Percentiles rank a stretch among this genome's conserved stretches.
These are phyloP conservation scores for Oxyria digyna DNA, from an alignment of 148 eudicot species.

Conservation along the genomic window DNA sequence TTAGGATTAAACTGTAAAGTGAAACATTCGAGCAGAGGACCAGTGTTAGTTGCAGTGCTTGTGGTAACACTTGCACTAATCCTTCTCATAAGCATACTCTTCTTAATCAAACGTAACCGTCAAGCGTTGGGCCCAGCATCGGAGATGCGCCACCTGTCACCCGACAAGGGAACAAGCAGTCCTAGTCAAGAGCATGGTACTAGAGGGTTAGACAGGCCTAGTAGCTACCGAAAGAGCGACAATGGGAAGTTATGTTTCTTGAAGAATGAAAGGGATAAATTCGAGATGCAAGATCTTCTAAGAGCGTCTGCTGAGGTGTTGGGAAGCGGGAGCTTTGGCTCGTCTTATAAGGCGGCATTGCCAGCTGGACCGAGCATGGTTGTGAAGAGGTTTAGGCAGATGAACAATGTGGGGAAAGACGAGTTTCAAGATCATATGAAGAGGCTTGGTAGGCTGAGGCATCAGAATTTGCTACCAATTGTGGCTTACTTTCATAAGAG, in stretches of 20 bases:
- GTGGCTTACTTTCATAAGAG: conserved; percentile 70
- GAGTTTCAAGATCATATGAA: conserved; percentile 68
- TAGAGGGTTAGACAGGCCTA: conserved; percentile 20
- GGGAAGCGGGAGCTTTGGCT: conserved; percentile 83
- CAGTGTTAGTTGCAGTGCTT: conserved; percentile 12
- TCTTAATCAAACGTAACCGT: conserved; percentile 10
- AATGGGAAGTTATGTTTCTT: conserved; percentile 43
- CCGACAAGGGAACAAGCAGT: conserved; percentile 1
- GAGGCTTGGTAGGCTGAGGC: conserved; percentile 56
- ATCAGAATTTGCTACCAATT: conserved; percentile 62
- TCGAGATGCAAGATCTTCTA: conserved; percentile 60
- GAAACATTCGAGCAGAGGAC: neutral
- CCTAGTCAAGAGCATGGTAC: neutral
- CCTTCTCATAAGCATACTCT: conserved; percentile 14
- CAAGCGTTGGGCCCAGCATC: neutral
- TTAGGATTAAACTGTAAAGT: conserved; percentile 14
- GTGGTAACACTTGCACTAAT: conserved; percentile 15
- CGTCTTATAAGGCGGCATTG: conserved; percentile 70
- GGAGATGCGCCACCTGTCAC: conserved; percentile 8
- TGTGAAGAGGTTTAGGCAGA: conserved; percentile 72
- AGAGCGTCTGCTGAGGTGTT: conserved; percentile 77
- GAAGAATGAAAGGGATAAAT: conserved; percentile 38
- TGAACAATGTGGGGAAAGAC: conserved; percentile 58
- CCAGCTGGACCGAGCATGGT: conserved; percentile 40
- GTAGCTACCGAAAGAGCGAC: conserved; percentile 26